Conservation (phyloP, 2,329 filamentous ascomycete genomes). For the Bipolaris bicolor region DNA sequence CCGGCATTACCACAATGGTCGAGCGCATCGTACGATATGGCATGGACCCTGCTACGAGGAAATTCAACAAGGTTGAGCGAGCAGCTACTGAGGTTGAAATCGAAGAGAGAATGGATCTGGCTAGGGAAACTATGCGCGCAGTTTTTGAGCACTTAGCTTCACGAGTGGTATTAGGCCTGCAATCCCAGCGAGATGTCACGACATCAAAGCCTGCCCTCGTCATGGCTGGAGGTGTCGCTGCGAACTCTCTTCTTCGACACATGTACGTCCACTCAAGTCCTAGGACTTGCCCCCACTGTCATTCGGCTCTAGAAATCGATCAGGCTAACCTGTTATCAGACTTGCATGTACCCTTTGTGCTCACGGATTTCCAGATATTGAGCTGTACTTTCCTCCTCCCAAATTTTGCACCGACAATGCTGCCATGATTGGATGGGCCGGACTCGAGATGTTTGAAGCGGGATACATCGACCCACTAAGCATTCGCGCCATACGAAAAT, state of each 20-base stretch:
- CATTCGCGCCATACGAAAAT: conserved; percentile 46
- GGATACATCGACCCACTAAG: conserved; percentile 58
- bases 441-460: conserved; percentile 85
- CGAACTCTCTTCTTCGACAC: conserved; percentile 77
- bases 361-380: conserved; percentile 67
- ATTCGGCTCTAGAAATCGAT: conserved; percentile 1
- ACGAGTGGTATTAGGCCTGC: conserved; percentile 74
- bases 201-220: conserved; percentile 64
- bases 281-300: neutral
- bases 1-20: conserved; percentile 71
- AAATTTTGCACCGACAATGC: conserved; percentile 91
- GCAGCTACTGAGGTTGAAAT: conserved; percentile 53
- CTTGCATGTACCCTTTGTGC: conserved; percentile 65
- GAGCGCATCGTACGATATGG: conserved; percentile 60
- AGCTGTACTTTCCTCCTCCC: conserved; percentile 75
- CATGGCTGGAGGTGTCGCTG: conserved; percentile 87
- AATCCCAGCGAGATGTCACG: conserved; percentile 31
- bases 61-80: conserved; percentile 39
- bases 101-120: conserved; percentile 71
- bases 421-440: conserved; percentile 96
- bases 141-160: conserved; percentile 87
- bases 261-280: conserved; percentile 52
- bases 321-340: conserved; percentile 23
- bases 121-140: conserved; percentile 74
- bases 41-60: conserved; percentile 37